Evolutionary conservation across 257 asterid species (phyloP), one percentile per base, ranked within the genome.

Genomic region (Solanum sparsipilum): DNA sequence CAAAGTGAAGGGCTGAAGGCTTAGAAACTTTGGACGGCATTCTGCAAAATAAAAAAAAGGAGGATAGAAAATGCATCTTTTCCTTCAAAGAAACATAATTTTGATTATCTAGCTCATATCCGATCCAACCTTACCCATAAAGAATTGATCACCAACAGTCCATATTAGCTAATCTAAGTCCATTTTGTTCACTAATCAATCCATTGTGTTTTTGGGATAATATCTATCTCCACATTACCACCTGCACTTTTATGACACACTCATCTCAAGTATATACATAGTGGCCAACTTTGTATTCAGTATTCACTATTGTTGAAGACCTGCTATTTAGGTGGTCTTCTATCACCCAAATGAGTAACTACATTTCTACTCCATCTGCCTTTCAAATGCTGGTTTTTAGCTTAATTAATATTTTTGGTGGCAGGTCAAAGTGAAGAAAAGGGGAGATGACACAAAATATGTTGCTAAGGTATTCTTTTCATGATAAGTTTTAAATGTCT

Each of bases 391-490:
- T 5, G 60, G 36, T 39, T 87, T 18, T 89, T 72, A 83, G 39
- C 86, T 72, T 70, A 72, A 68, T 88, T 86, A 58, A 29, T 38
- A 83, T 75, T 74, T 88, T 88, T 89, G 88, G 84, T 90, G 91
- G 88, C 95, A 96, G 98, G 95, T 96, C 92, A 96, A 96, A 91
- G 98, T 96, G 70, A 96, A 96, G 91, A 93, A 95, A 92, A 91
- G 98, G 92, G 98, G 98, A 36, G 98, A 96, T 88, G 98, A 94
- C 88, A 96, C 94, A 68, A 96, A 96, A 88, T 96, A 94, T 91
- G 98, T 92, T 90, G 98, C 98, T 87, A 94, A 94, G 98, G 98
- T 96, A 93, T 84, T 87, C 83, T 86, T 91, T 79, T 84, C 75
- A 85, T 63, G 83, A 65, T 25, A 36, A 58, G 58, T 44, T 23